Percentiles rank a stretch among this genome's conserved stretches.
phyloP scores from a whole-genome alignment of 2,329 filamentous ascomycete species.

The Trichoderma simmonsii region DNA sequence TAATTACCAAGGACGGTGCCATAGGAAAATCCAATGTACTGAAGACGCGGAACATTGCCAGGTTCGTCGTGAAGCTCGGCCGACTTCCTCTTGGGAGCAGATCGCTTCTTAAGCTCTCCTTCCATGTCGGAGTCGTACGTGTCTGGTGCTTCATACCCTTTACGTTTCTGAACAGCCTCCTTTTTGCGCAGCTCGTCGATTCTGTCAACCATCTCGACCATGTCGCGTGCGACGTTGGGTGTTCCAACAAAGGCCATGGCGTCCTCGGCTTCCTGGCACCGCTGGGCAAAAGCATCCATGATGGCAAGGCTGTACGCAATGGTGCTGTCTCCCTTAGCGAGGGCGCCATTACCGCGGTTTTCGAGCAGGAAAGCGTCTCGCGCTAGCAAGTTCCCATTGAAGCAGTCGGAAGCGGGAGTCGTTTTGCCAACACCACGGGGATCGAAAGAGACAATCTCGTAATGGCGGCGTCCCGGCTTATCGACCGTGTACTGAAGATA shows the following conservation, averaged over 20 bases:
- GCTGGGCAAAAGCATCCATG: slow-evolving; percentile 26
- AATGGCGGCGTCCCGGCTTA: slow-evolving; percentile 32
- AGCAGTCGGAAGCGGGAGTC: slow-evolving; percentile 40
- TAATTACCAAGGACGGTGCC: slow-evolving; percentile 36
- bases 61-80: background rate
- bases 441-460: slow-evolving; percentile 44
- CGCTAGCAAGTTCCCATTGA: slow-evolving; percentile 28
- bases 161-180: background rate
- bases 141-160: background rate
- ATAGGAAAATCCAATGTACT: slow-evolving; percentile 52
- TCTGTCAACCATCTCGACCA: slow-evolving; percentile 44
- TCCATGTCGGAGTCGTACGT: background rate
- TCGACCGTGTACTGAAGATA: slow-evolving; percentile 31
- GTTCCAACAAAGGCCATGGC: slow-evolving; percentile 37
- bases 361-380: slow-evolving; percentile 32
- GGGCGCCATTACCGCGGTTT: slow-evolving; percentile 30
- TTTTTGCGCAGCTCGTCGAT: slow-evolving; percentile 34
- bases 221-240: slow-evolving; percentile 40
- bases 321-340: slow-evolving; percentile 21
- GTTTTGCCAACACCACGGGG: slow-evolving; percentile 41
- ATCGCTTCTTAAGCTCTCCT: slow-evolving; percentile 21
- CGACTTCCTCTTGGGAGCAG: background rate
- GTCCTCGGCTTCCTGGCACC: slow-evolving; percentile 30
- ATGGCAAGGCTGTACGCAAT: slow-evolving; percentile 30
- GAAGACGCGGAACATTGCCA: slow-evolving; percentile 29